Evolutionary conservation across 148 eudicot genomes (phyloP).

Genomic region (Arbutus unedo): DNA sequence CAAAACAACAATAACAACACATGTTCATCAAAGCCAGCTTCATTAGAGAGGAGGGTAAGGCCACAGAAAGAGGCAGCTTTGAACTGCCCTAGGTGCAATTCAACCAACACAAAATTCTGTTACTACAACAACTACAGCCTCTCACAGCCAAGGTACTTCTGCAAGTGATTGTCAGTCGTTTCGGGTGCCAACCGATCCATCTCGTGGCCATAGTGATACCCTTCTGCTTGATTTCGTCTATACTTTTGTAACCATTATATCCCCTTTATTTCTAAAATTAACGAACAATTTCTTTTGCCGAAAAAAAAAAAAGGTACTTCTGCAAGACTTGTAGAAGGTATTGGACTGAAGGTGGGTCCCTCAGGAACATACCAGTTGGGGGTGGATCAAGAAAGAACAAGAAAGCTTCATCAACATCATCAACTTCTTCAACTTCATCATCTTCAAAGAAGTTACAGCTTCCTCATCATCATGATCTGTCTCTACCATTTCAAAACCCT

Average conservation of each 20-base stretch:
- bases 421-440: conserved; percentile 13
- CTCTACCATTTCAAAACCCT: conserved; percentile 38
- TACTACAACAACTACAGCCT: conserved; percentile 94
- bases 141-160: conserved; percentile 80
- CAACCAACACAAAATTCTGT: conserved; percentile 47
- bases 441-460: conserved; percentile 28
- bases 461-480: conserved; percentile 18
- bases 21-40: conserved; percentile 24
- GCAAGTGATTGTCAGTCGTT: conserved; percentile 31
- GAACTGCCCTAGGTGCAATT: conserved; percentile 29
- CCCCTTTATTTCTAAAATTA: too few species aligned
- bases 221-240: too few species aligned
- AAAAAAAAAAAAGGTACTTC: conserved; percentile 40
- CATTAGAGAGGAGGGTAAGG: conserved; percentile 35
- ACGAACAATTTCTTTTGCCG: too few species aligned
- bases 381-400: conserved; percentile 75
- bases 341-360: conserved; percentile 88
- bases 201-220: too few species aligned
- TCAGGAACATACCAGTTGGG: conserved; percentile 53
- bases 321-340: conserved; percentile 88
- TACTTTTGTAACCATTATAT: too few species aligned
- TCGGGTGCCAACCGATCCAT: too few species aligned
- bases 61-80: conserved; percentile 27
- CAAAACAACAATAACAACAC: conserved; percentile 19
- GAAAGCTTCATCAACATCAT: conserved; percentile 35